phyloP scores from a whole-genome alignment of 805 yeast species.

The Pichia sporocuriosa region DNA sequence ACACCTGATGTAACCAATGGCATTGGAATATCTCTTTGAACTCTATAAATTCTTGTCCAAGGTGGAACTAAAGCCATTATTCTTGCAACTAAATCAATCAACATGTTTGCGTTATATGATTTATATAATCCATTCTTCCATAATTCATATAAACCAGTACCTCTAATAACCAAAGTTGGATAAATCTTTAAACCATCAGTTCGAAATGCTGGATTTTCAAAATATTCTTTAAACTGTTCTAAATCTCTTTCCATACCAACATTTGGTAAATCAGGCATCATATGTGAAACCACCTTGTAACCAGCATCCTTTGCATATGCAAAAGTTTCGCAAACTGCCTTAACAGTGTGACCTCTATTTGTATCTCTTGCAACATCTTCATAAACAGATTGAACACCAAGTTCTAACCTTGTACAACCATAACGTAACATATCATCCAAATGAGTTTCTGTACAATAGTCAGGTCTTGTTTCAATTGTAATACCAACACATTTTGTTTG shows the following conservation, averaged over 20 bases:
- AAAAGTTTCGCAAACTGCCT: slow-evolving; percentile 92
- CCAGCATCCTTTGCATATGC: slow-evolving; percentile 97
- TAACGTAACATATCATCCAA: slow-evolving; percentile 91
- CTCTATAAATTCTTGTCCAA: slow-evolving; percentile 98
- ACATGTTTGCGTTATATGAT: slow-evolving; percentile 89
- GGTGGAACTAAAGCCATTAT: slow-evolving; percentile 96
- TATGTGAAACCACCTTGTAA: slow-evolving; percentile 93
- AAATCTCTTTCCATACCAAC: slow-evolving; percentile 98
- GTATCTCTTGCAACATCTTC: slow-evolving; percentile 99
- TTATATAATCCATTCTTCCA: slow-evolving; percentile 96
- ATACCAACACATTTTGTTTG: slow-evolving; percentile 97
- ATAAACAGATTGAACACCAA: slow-evolving; percentile 94
- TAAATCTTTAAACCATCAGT: slow-evolving; percentile 95
- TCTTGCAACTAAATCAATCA: slow-evolving; percentile 91
- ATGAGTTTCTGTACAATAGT: slow-evolving; percentile 94
- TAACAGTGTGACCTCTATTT: slow-evolving; percentile 95
- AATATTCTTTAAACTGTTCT: slow-evolving; percentile 93
- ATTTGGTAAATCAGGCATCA: slow-evolving; percentile 99
- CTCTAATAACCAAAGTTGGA: slow-evolving; percentile 94
- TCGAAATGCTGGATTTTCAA: slow-evolving; percentile 93
- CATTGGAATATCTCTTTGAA: slow-evolving; percentile 98
- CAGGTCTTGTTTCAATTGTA: slow-evolving; percentile 97
- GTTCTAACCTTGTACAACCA: slow-evolving; percentile 94
- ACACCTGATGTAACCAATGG: slow-evolving; percentile 97
- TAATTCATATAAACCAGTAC: slow-evolving; percentile 92